A percentile compares a stretch with the other conserved stretches of the same genome.
Evolutionary conservation across 139 green algal species (phyloP).

Genomic region (Chlorella sp.): DNA sequence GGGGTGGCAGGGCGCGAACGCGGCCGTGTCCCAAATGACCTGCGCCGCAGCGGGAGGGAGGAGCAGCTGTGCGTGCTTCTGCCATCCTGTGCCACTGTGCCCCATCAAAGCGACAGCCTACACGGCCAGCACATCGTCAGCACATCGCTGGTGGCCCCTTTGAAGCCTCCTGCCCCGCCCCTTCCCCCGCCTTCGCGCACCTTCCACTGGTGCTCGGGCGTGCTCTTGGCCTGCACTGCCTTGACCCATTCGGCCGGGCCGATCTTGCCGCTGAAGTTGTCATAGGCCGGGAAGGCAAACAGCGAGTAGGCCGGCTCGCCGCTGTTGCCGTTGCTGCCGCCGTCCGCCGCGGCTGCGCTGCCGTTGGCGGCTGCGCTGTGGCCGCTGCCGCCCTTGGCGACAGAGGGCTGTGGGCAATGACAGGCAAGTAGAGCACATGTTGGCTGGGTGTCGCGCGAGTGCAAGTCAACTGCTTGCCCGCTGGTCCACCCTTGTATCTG

Average conservation of each 20-base stretch:
- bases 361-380: not conserved
- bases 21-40: conserved; percentile 76
- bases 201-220: conserved; percentile 41
- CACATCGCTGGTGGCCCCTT: too few relatives aligned
- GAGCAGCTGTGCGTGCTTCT: too few relatives aligned
- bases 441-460: not conserved
- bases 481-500: too few relatives aligned
- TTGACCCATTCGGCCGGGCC: conserved; percentile 61
- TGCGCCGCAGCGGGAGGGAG: not conserved
- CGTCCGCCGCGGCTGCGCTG: not conserved
- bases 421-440: not conserved
- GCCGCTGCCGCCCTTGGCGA: not conserved
- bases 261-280: conserved; percentile 69
- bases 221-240: conserved; percentile 57
- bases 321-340: not conserved
- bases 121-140: too few relatives aligned
- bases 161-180: too few relatives aligned
- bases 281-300: conserved; percentile 76
- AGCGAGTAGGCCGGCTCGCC: conserved; percentile 49
- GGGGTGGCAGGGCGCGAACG: conserved; percentile 70
- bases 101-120: too few relatives aligned
- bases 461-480: too few relatives aligned
- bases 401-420: too few relatives aligned
- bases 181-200: too few relatives aligned
- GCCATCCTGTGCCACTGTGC: too few relatives aligned